phyloP scores from a whole-genome alignment of 805 yeast genomes.

The Wickerhamiella azyma region DNA sequence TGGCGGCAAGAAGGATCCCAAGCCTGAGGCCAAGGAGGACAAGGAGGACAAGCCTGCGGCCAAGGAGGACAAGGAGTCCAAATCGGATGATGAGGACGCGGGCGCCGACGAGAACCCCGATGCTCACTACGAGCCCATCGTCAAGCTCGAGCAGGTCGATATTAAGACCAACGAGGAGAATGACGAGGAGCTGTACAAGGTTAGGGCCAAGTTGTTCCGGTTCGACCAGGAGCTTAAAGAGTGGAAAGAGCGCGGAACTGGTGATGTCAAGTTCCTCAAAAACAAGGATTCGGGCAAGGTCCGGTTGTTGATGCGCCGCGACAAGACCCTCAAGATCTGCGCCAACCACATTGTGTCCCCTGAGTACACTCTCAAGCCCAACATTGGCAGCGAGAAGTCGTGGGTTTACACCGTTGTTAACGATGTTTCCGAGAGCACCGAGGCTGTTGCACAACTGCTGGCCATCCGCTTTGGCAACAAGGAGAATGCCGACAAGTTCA shows the following conservation, averaged over 20 bases:
- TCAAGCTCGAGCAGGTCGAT: constrained; percentile 87
- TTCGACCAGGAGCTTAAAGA: constrained; percentile 49
- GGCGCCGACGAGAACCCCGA: constrained; percentile 60
- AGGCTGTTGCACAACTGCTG: constrained; percentile 87
- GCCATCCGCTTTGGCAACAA: constrained; percentile 73
- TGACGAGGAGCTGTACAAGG: constrained; percentile 70
- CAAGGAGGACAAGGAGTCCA: constrained; percentile 17
- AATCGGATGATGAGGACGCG: constrained; percentile 32
- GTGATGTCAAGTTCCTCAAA: constrained; percentile 90
- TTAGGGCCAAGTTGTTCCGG: constrained; percentile 88
- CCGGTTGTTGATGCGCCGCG: constrained; percentile 96
- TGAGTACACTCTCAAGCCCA: constrained; percentile 74
- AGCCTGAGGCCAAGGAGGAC: constrained; percentile 31
- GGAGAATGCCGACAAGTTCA: constrained; percentile 79
- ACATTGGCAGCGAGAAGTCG: constrained; percentile 93
- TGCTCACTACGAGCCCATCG: constrained; percentile 93
- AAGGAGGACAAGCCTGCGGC: constrained; percentile 17
- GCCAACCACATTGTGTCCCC: constrained; percentile 79
- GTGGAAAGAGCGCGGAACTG: constrained; percentile 99
- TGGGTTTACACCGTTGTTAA: constrained; percentile 96
- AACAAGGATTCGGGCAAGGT: constrained; percentile 73
- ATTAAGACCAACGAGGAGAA: constrained; percentile 91
- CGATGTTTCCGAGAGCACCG: constrained; percentile 80
- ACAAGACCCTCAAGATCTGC: constrained; percentile 93
- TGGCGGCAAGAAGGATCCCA: constrained; percentile 63